Evolutionary conservation across 495 filamentous ascomycete genomes (phyloP).

Genomic region (Hypoxylon cercidicola): DNA sequence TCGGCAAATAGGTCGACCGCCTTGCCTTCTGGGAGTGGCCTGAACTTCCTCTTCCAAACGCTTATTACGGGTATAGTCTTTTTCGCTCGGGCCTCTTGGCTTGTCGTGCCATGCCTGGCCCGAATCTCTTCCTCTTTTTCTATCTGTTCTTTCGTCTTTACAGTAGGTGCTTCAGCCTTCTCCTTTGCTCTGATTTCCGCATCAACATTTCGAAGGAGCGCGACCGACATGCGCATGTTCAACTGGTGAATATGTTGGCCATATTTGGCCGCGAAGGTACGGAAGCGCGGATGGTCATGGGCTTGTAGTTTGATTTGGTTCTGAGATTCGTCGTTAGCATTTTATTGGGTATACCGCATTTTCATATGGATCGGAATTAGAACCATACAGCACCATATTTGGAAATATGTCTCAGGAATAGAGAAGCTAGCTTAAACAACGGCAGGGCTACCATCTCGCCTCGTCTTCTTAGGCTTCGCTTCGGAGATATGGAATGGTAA

Average conservation of each 20-base stretch:
- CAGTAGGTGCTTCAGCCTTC: conserved; percentile 78
- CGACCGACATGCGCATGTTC: conserved; percentile 92
- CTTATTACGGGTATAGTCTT: conserved; percentile 51
- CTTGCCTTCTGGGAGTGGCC: conserved; percentile 88
- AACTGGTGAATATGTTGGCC: conserved; percentile 86
- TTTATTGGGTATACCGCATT: conserved; percentile 5
- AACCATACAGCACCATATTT: conserved; percentile 68
- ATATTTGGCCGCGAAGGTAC: conserved; percentile 73
- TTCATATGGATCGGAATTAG: neutral
- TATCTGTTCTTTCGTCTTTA: conserved; percentile 79
- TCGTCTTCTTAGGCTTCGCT: conserved; percentile 10
- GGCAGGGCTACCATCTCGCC: conserved; percentile 62
- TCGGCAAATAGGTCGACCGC: conserved; percentile 96
- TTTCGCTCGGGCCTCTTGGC: conserved; percentile 46
- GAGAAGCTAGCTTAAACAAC: conserved; percentile 57
- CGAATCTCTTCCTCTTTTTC: conserved; percentile 68
- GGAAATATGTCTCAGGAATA: conserved; percentile 65
- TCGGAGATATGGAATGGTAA: conserved; percentile 11
- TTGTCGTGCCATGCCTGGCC: conserved; percentile 54
- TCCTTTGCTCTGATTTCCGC: conserved; percentile 67
- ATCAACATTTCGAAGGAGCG: conserved; percentile 81
- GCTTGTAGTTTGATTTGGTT: conserved; percentile 94
- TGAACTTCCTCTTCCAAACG: conserved; percentile 63
- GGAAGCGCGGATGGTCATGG: conserved; percentile 92
- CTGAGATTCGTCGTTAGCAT: conserved; percentile 58